Evolutionary conservation across 345 rosid species (phyloP), one percentile per base, ranked within the genome.

Genomic region (Pistacia integerrima): DNA sequence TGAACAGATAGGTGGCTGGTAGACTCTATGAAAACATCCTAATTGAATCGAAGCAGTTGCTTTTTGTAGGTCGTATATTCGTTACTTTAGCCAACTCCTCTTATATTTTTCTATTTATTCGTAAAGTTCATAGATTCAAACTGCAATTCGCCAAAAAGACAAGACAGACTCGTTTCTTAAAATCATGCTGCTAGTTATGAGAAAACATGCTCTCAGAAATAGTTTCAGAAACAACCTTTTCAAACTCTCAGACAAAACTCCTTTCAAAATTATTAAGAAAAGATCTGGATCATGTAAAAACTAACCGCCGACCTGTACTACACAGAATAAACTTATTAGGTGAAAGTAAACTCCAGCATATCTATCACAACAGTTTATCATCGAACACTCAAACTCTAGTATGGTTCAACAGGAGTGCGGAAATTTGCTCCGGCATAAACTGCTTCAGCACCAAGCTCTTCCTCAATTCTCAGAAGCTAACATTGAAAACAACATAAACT

Each of bases 391-490:
- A 11, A 58, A 69, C 49, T 80, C 87, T 90, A 94, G 77, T 94
- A 94, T 14, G 98, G 98, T 69, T 88, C 95, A 44, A 93, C 97
- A 0, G 98, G 98, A 13, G 36, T 83, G 82, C 99, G 92, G 92
- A 94, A 94, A 84, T 80, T 86, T 0, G 74, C 87, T 82, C 98
- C 98, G 1, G 98, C 98, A 75, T 93, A 94, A 35, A 93, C 80
- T 48, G 98, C 98, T 55, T 80, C 94, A 35, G 90, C 55, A 11
- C 98, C 98, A 16, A 94, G 92, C 90, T 93, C 97, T 84, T 94
- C 99, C 81, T 94, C 99, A 2, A 94, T 94, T 67, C 98, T 88
- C 83, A 94, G 75, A 67, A 94, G 95, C 98, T 94, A 60, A 2
- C n/a, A 49, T 44, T 2, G 41, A 67, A 73, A 22, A n/a, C 54